These are phyloP conservation scores for Yamadazyma oceani DNA, from an alignment of 1,139 yeast genomes.

Conservation along the genomic window DNA sequence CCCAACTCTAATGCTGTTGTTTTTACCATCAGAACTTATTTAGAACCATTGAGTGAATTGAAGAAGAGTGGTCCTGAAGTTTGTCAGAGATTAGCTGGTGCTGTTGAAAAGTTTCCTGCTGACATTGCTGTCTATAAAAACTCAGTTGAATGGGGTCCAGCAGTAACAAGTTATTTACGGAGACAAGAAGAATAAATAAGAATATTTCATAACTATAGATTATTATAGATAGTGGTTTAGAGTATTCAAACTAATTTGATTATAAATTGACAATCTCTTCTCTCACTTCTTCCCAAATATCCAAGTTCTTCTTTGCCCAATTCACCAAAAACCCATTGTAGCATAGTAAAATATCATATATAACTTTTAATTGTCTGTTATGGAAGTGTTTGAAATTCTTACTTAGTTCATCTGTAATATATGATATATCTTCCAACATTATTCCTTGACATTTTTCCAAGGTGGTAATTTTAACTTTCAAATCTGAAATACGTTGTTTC, in stretches of 20 bases:
- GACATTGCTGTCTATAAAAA: slow-evolving; percentile 41
- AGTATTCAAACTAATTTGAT: not conserved
- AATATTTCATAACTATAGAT: not conserved
- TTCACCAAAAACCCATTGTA: slow-evolving; percentile 60
- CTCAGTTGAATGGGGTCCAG: slow-evolving; percentile 41
- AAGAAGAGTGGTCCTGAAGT: slow-evolving; percentile 52
- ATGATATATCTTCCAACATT: slow-evolving; percentile 55
- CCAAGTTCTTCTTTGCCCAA: slow-evolving; percentile 72
- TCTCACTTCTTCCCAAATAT: slow-evolving; percentile 71
- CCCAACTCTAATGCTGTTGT: slow-evolving; percentile 55
- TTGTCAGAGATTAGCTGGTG: slow-evolving; percentile 39
- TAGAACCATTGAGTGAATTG: slow-evolving; percentile 57
- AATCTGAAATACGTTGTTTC: slow-evolving; percentile 52
- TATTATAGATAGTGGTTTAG: not conserved
- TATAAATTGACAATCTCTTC: slow-evolving; percentile 33
- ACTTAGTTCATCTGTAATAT: slow-evolving; percentile 51
- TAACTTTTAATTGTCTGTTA: slow-evolving; percentile 45
- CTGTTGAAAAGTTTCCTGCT: slow-evolving; percentile 38
- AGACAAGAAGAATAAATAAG: slow-evolving; percentile 4
- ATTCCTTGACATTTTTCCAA: slow-evolving; percentile 59
- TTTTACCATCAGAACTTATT: slow-evolving; percentile 65
- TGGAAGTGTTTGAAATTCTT: slow-evolving; percentile 53
- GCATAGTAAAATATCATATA: slow-evolving; percentile 43
- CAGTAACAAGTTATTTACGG: slow-evolving; percentile 31
- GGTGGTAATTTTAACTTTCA: slow-evolving; percentile 52